Percentiles rank a stretch among this genome's conserved stretches.
These are phyloP conservation scores for Lentinus brumalis DNA, from an alignment of 768 basidiomycete species.

Conservation along the genomic window DNA sequence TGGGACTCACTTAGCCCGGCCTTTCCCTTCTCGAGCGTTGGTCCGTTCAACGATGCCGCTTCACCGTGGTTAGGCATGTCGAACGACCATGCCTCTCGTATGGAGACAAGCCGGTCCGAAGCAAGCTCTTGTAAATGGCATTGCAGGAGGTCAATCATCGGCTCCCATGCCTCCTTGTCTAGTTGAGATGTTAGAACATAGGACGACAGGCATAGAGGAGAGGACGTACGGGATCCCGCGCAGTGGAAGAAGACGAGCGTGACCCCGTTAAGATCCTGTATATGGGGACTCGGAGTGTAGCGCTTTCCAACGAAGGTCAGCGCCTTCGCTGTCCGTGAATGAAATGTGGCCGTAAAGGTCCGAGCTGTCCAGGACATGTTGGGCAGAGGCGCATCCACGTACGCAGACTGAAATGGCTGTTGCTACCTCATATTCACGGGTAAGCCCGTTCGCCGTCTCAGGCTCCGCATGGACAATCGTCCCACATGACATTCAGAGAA, in stretches of 20 bases:
- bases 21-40: not conserved
- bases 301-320: conserved; percentile 10
- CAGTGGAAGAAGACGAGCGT: conserved; percentile 14
- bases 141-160: conserved; percentile 4
- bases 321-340: not conserved
- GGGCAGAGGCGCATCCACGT: too few relatives aligned
- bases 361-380: too few relatives aligned
- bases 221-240: conserved; percentile 9
- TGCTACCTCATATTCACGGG: too few relatives aligned
- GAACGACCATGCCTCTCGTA: conserved; percentile 21
- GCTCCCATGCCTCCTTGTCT: conserved; percentile 22
- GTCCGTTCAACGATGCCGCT: conserved; percentile 7
- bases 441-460: too few relatives aligned
- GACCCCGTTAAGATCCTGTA: not conserved
- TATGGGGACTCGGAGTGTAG: conserved; percentile 2
- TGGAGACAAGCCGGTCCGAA: not conserved
- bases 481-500: too few relatives aligned
- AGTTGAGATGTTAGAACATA: not conserved
- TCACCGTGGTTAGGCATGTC: conserved; percentile 21
- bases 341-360: too few relatives aligned
- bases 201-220: too few relatives aligned
- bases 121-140: not conserved
- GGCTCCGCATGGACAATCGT: too few relatives aligned
- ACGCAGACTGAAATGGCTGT: too few relatives aligned
- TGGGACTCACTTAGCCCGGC: not conserved